phyloP scores from a whole-genome alignment of 2,329 filamentous ascomycete genomes.

The Shiraia bambusicola region DNA sequence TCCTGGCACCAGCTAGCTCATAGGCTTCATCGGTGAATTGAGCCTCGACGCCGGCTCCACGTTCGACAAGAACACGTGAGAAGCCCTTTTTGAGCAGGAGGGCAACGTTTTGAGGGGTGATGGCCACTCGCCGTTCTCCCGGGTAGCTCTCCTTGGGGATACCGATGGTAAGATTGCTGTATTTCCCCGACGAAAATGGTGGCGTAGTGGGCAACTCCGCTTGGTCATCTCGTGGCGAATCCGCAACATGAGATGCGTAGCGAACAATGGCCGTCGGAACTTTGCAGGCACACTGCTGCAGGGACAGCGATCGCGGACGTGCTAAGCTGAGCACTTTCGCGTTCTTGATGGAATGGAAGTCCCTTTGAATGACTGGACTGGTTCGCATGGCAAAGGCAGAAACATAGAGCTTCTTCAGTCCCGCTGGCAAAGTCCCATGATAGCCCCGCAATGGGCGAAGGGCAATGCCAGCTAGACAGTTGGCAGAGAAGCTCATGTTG shows the following conservation, averaged over 20 bases:
- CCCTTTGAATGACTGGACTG: slow-evolving; percentile 22
- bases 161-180: slow-evolving; percentile 72
- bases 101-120: slow-evolving; percentile 81
- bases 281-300: slow-evolving; percentile 33
- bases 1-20: slow-evolving; percentile 72
- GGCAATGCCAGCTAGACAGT: slow-evolving; percentile 32
- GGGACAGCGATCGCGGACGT: slow-evolving; percentile 29
- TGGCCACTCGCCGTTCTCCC: slow-evolving; percentile 77
- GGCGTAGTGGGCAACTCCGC: slow-evolving; percentile 40
- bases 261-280: slow-evolving; percentile 27
- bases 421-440: slow-evolving; percentile 15
- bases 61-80: slow-evolving; percentile 72
- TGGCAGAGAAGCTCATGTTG: slow-evolving; percentile 35
- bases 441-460: slow-evolving; percentile 24
- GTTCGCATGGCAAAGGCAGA: slow-evolving; percentile 17
- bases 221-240: slow-evolving; percentile 29
- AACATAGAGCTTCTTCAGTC: slow-evolving; percentile 19
- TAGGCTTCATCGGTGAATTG: slow-evolving; percentile 79
- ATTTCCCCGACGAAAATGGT: slow-evolving; percentile 55
- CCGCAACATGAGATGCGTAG: slow-evolving; percentile 37
- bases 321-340: slow-evolving; percentile 23
- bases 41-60: slow-evolving; percentile 74
- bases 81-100: slow-evolving; percentile 86
- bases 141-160: slow-evolving; percentile 77
- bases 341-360: slow-evolving; percentile 14